These are phyloP conservation scores for Naganishia sp. DNA, from an alignment of 1,284 basidiomycete species.

Conservation along the genomic window DNA sequence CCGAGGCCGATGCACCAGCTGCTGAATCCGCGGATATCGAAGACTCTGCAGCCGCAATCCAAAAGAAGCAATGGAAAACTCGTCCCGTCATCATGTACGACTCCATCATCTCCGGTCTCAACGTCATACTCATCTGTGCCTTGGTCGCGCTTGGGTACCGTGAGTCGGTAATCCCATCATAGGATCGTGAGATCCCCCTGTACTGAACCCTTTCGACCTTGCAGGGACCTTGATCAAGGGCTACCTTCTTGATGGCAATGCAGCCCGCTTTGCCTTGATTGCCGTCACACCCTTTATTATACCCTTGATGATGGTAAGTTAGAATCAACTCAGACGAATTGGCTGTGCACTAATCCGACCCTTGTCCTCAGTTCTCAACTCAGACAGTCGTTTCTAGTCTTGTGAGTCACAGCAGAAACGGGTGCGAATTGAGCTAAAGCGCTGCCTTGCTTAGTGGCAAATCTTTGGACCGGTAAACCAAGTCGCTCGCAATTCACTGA, in stretches of 20 bases:
- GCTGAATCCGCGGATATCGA: slow-evolving; percentile 9
- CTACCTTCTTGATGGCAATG: slow-evolving; percentile 57
- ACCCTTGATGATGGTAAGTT: slow-evolving; percentile 54
- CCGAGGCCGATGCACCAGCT: slow-evolving; percentile 4
- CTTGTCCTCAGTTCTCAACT: slow-evolving; percentile 27
- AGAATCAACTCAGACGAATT: background rate
- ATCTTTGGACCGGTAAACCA: slow-evolving; percentile 59
- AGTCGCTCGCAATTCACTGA: slow-evolving; percentile 58
- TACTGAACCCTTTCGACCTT: background rate
- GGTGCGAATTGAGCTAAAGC: slow-evolving; percentile 1
- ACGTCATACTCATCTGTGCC: background rate
- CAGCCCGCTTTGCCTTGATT: slow-evolving; percentile 56
- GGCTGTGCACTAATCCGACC: background rate
- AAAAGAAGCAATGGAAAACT: slow-evolving; percentile 22
- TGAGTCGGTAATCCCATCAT: background rate
- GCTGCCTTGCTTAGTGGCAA: slow-evolving; percentile 37
- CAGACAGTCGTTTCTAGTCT: slow-evolving; percentile 38
- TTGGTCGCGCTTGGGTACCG: slow-evolving; percentile 1
- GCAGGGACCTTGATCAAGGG: slow-evolving; percentile 57
- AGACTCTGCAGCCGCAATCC: slow-evolving; percentile 39
- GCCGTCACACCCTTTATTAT: slow-evolving; percentile 56
- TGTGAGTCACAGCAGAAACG: slow-evolving; percentile 53
- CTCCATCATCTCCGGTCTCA: background rate
- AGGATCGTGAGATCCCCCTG: background rate
- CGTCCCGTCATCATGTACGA: slow-evolving; percentile 34